Evolutionary conservation across 345 rosid species (phyloP), one percentile per base, ranked within the genome.

Genomic region (Salix arbutifolia): DNA sequence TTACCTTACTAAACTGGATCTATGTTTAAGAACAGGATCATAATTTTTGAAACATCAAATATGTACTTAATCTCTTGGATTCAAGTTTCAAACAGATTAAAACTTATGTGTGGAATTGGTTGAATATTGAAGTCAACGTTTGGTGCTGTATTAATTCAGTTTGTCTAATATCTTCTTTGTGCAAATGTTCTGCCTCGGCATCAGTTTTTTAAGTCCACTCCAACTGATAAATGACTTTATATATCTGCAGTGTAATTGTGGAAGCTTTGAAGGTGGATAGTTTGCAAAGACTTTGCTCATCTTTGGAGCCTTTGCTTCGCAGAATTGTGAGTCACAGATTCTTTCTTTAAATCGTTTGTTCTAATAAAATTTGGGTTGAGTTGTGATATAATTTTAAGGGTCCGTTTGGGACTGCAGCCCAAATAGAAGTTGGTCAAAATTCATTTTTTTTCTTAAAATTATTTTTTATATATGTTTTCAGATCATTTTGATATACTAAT

Each of bases 191-290:
- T n/a, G 61, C 42, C 16, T 37, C n/a, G 18, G 13, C 44, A 40
- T 40, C 44, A 42, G 4, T 53, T 53, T 37, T 19, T 62, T 58
- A 26, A 80, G 75, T 74, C 65, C 74, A 5, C 67, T 82, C 71
- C 73, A 66, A 60, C 26, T 75, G 71, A 83, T 69, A 21, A 50
- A 44, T 72, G 64, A 65, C 70, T 74, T 76, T 60, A 68, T 81
- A 30, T 67, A 50, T 79, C 53, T 87, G 86, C 89, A 94, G 98
- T 84, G 92, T 92, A 28, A 88, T 92, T 72, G 97, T 95, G 84
- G 99, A 93, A 86, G 97, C 97, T 76, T 85, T 95, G 88, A 95
- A 93, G 85, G 92, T 93, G 80, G 97, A 95, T 80, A 93, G 97
- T 82, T 77, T 91, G 82, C 97, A 95, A 82, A 89, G 91, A 78